A percentile compares a stretch with the other conserved stretches of the same genome.
These are phyloP conservation scores for Maudiozyma bulderi DNA, from an alignment of 805 yeast species.

Conservation along the genomic window DNA sequence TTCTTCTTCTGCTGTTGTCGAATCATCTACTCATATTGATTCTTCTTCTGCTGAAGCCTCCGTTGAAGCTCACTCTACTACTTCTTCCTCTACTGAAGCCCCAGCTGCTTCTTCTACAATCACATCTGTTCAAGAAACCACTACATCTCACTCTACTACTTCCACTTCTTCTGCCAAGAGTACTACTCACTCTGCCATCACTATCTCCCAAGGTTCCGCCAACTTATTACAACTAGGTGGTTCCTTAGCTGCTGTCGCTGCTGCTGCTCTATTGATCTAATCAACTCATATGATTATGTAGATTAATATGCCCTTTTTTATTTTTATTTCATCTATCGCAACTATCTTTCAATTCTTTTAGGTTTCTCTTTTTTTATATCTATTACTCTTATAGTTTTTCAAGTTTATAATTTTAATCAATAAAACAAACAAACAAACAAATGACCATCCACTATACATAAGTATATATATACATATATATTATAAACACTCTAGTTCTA, in stretches of 20 bases:
- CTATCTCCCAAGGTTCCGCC: slow-evolving; percentile 33
- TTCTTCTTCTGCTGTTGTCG: slow-evolving; percentile 16
- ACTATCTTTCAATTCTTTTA: not conserved
- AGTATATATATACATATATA: not conserved
- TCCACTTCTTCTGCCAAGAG: slow-evolving; percentile 15
- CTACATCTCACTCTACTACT: slow-evolving; percentile 36
- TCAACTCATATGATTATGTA: not conserved
- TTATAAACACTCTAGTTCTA: too few species aligned
- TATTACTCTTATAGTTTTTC: too few species aligned
- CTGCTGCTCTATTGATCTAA: slow-evolving; percentile 23
- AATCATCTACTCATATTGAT: slow-evolving; percentile 18
- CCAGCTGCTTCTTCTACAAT: slow-evolving; percentile 14
- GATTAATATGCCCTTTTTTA: too few species aligned
- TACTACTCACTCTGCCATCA: slow-evolving; percentile 2
- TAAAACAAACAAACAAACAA: too few species aligned
- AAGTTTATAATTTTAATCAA: too few species aligned
- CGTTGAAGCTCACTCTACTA: slow-evolving; percentile 18
- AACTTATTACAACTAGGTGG: slow-evolving; percentile 18
- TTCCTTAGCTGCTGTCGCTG: slow-evolving; percentile 17
- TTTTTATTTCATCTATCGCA: too few species aligned
- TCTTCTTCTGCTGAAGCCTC: slow-evolving; percentile 19
- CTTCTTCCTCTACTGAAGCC: slow-evolving; percentile 17
- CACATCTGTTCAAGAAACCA: not conserved
- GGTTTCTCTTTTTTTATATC: too few species aligned
- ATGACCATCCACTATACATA: not conserved